Percentiles rank a stretch among this genome's conserved stretches.
Evolutionary conservation across 2,329 filamentous ascomycete genomes (phyloP).

Genomic region (Fusarium succisae): DNA sequence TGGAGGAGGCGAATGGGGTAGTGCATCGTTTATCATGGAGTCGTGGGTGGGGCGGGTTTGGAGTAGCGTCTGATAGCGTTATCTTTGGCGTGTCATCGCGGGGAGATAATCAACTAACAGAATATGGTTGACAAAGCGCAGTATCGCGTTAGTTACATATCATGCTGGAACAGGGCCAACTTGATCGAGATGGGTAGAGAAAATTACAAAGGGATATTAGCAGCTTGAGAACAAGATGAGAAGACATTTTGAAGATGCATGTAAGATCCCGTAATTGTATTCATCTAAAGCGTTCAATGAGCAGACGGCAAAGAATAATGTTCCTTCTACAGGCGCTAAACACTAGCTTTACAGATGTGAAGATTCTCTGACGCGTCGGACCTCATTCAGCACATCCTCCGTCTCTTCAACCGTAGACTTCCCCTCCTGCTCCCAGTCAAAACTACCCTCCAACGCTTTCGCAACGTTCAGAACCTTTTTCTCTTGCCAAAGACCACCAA

Average conservation of each 20-base stretch:
- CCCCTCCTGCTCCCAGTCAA: conserved; percentile 50
- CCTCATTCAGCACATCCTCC: neutral
- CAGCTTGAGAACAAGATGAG: neutral
- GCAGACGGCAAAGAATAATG: neutral
- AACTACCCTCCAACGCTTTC: conserved; percentile 57
- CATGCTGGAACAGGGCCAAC: too few species aligned
- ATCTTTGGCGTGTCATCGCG: neutral
- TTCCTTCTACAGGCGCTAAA: neutral
- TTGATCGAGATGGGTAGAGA: too few species aligned
- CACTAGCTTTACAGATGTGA: neutral
- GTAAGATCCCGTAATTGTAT: too few species aligned
- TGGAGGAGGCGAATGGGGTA: neutral
- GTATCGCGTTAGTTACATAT: neutral
- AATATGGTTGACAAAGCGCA: fast-evolving
- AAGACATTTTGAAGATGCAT: neutral
- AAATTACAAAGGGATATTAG: too few species aligned
- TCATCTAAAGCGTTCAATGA: too few species aligned
- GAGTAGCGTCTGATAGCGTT: conserved; percentile 2
- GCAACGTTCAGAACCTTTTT: conserved; percentile 55
- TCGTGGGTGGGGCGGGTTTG: neutral
- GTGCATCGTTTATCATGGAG: conserved; percentile 13
- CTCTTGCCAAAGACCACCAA: conserved; percentile 63
- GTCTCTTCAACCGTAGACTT: neutral
- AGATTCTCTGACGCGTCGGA: neutral
- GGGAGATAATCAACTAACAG: neutral